A percentile compares a stretch with the other conserved stretches of the same genome.
These are phyloP conservation scores for Centaurea solstitialis DNA, from an alignment of 129 eudicot species.

Conservation along the genomic window DNA sequence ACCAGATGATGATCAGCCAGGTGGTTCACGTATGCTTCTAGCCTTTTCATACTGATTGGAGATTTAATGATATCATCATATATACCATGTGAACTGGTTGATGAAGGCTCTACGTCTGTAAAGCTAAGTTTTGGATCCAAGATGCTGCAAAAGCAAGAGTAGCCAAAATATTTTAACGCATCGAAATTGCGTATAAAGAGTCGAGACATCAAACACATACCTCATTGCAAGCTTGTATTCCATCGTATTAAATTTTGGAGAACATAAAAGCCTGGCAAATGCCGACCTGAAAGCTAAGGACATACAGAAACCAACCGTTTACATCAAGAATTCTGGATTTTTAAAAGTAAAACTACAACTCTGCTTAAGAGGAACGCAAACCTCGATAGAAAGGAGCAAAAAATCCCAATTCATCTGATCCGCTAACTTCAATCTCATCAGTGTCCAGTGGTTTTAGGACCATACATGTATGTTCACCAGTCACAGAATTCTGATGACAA, in stretches of 20 bases:
- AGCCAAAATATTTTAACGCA: conserved; percentile 2
- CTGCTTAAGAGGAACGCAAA: conserved; percentile 24
- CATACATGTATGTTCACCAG: conserved; percentile 99
- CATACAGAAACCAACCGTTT: conserved; percentile 11
- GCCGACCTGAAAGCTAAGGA: conserved; percentile 65
- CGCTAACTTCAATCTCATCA: conserved; percentile 68
- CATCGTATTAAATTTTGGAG: conserved; percentile 64
- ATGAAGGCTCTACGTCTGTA: conserved; percentile 52
- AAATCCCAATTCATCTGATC: conserved; percentile 66
- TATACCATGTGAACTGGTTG: conserved; percentile 41
- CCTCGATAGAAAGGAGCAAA: conserved; percentile 74
- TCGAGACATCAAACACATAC: conserved; percentile 34
- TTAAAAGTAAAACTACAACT: neutral
- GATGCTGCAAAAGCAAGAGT: conserved; percentile 47
- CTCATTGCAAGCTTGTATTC: conserved; percentile 97
- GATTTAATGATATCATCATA: conserved; percentile 45
- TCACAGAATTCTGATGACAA: conserved; percentile 59
- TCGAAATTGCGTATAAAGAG: neutral
- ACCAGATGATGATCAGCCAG: conserved; percentile 67
- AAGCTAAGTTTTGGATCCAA: conserved; percentile 86
- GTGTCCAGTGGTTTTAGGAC: conserved; percentile 65
- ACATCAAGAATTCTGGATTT: neutral
- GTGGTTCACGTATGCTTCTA: conserved; percentile 69
- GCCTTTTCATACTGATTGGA: conserved; percentile 53
- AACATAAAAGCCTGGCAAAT: conserved; percentile 49